Conservation (phyloP, 108 stramenopile species). For the Epithemia pelagica region DNA sequence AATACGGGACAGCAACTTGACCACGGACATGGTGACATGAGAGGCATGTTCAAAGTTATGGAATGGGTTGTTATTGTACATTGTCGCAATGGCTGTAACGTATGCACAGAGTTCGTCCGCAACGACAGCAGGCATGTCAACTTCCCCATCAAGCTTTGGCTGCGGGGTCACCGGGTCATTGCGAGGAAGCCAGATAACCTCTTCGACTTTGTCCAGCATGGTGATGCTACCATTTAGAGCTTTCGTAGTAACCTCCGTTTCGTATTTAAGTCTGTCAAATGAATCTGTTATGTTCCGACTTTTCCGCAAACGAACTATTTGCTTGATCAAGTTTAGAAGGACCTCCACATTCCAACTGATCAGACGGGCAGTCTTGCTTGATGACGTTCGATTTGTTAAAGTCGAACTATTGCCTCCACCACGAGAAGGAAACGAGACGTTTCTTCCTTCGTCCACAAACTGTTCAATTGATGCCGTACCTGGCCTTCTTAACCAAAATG, state of each 20-base stretch:
- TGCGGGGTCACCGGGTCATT: conserved; percentile 7
- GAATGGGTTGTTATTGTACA: conserved; percentile 20
- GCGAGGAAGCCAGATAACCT: conserved; percentile 21
- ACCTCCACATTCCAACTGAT: conserved; percentile 28
- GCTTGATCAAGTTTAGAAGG: conserved; percentile 7
- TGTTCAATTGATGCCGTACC: not conserved
- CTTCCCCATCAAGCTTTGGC: not conserved
- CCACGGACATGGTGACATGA: conserved; percentile 10
- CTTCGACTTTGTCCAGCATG: conserved; percentile 20
- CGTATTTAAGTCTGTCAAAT: not conserved
- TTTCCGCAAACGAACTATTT: conserved; percentile 9
- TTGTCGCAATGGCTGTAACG: conserved; percentile 8
- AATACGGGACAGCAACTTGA: conserved; percentile 9
- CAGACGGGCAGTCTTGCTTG: conserved; percentile 10
- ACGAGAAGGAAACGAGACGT: not conserved
- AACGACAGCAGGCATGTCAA: not conserved
- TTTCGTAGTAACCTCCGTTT: not conserved
- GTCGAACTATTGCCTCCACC: not conserved
- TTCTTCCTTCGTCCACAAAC: not conserved
- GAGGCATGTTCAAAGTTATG: conserved; percentile 10
- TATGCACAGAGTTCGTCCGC: conserved; percentile 3
- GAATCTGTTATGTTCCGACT: not conserved
- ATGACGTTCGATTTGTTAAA: not conserved
- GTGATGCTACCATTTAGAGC: not conserved
- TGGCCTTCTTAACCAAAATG: conserved; percentile 32